A percentile compares a stretch with the other conserved stretches of the same genome.
phyloP scores from a whole-genome alignment of 2,329 filamentous ascomycete species.

The Colletotrichum tofieldiae region DNA sequence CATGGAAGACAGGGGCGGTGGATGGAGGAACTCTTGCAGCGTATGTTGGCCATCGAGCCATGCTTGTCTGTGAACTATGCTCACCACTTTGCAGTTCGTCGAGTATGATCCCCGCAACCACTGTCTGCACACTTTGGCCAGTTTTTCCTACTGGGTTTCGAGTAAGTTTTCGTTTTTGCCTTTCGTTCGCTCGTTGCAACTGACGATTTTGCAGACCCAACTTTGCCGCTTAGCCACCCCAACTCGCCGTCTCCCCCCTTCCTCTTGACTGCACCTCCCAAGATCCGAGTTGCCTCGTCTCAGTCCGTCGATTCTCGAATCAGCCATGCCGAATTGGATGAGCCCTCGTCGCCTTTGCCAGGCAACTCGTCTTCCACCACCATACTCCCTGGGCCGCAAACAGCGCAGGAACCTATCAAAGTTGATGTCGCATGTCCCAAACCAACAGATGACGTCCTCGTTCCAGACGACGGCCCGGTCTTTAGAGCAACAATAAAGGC shows the following conservation, averaged over 20 bases:
- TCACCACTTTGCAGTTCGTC: conserved; percentile 77
- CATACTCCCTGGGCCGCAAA: conserved; percentile 42
- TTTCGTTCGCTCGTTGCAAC: conserved; percentile 38
- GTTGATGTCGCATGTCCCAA: conserved; percentile 91
- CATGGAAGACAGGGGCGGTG: conserved; percentile 86
- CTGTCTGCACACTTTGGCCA: conserved; percentile 87
- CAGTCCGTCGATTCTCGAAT: conserved; percentile 89
- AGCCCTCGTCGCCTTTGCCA: conserved; percentile 69
- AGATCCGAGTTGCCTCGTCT: conserved; percentile 86
- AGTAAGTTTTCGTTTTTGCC: conserved; percentile 65
- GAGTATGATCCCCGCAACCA: conserved; percentile 97
- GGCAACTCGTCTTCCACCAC: conserved; percentile 46
- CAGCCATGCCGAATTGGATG: conserved; percentile 79
- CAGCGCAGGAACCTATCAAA: conserved; percentile 73
- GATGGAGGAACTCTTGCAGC: conserved; percentile 97
- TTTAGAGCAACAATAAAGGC: conserved; percentile 98
- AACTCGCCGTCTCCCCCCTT: conserved; percentile 81
- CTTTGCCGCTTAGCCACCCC: conserved; percentile 67
- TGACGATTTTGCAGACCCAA: conserved; percentile 57
- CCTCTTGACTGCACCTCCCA: conserved; percentile 80
- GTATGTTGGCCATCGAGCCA: conserved; percentile 62
- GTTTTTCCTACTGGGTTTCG: conserved; percentile 95
- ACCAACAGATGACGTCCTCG: conserved; percentile 87
- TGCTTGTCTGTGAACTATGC: conserved; percentile 40
- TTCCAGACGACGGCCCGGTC: conserved; percentile 92